phyloP scores from a whole-genome alignment of 768 basidiomycete genomes.

The Rhizopogon salebrosus region DNA sequence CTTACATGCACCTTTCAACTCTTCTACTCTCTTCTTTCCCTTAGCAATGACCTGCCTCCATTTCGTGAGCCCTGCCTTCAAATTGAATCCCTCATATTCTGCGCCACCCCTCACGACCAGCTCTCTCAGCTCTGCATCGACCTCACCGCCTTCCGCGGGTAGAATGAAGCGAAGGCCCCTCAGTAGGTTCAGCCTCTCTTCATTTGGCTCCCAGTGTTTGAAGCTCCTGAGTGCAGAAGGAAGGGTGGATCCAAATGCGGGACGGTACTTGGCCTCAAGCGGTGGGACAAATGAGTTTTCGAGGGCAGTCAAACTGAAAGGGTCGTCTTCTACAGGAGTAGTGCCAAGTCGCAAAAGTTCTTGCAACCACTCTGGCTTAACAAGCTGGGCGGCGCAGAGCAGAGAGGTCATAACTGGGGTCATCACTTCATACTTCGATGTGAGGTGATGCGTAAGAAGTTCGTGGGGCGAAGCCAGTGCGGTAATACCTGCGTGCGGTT shows the following conservation, averaged over 20 bases:
- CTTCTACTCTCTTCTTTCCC: constrained; percentile 41
- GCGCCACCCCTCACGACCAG: constrained; percentile 55
- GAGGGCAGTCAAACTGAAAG: constrained; percentile 31
- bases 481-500: constrained; percentile 44
- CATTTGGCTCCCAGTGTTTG: constrained; percentile 64
- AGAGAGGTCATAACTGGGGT: constrained; percentile 53
- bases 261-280: constrained; percentile 49
- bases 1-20: constrained; percentile 28
- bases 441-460: constrained; percentile 62
- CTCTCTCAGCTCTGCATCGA: constrained; percentile 44
- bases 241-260: constrained; percentile 49
- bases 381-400: constrained; percentile 51
- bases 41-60: constrained; percentile 50
- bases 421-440: constrained; percentile 43
- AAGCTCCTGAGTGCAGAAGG: constrained; percentile 42
- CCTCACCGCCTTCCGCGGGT: constrained; percentile 48
- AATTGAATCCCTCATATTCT: constrained; percentile 57
- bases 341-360: constrained; percentile 53
- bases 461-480: constrained; percentile 39
- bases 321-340: constrained; percentile 27
- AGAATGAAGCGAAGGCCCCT: constrained; percentile 52
- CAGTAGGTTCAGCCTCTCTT: constrained; percentile 55
- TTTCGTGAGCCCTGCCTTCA: constrained; percentile 41
- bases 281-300: constrained; percentile 52
- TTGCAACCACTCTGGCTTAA: constrained; percentile 62